phyloP scores from a whole-genome alignment of 1,139 yeast species.

The Pichia sp. region DNA sequence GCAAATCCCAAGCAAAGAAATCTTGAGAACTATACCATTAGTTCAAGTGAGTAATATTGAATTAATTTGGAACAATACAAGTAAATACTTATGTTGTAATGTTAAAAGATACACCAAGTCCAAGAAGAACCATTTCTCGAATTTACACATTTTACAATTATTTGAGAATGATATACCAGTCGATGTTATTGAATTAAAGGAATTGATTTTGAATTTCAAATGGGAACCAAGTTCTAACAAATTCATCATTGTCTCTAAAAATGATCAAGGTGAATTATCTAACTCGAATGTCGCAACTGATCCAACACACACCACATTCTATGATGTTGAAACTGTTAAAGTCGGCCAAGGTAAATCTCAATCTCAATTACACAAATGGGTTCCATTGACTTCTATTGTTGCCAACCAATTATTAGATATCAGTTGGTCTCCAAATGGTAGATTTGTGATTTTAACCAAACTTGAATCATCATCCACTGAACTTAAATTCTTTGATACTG shows the following conservation, averaged over 20 bases:
- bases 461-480: slow-evolving; percentile 42
- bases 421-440: slow-evolving; percentile 89
- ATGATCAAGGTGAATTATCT: slow-evolving; percentile 35
- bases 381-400: slow-evolving; percentile 39
- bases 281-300: slow-evolving; percentile 62
- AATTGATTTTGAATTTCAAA: slow-evolving; percentile 77
- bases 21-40: slow-evolving; percentile 84
- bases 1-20: slow-evolving; percentile 78
- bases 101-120: slow-evolving; percentile 97
- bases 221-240: slow-evolving; percentile 96
- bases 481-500: slow-evolving; percentile 81
- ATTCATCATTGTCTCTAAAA: slow-evolving; percentile 66
- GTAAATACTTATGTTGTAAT: slow-evolving; percentile 80
- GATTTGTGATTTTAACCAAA: slow-evolving; percentile 68
- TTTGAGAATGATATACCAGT: slow-evolving; percentile 90
- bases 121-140: slow-evolving; percentile 84
- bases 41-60: slow-evolving; percentile 92
- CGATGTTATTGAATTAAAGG: slow-evolving; percentile 89
- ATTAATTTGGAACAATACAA: slow-evolving; percentile 92
- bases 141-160: slow-evolving; percentile 85
- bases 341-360: slow-evolving; percentile 25
- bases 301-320: slow-evolving; percentile 69
- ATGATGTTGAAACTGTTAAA: slow-evolving; percentile 57
- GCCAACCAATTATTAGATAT: slow-evolving; percentile 49
- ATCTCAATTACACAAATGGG: slow-evolving; percentile 44